phyloP scores from a whole-genome alignment of 2,329 filamentous ascomycete genomes.

The Nemania abortiva region DNA sequence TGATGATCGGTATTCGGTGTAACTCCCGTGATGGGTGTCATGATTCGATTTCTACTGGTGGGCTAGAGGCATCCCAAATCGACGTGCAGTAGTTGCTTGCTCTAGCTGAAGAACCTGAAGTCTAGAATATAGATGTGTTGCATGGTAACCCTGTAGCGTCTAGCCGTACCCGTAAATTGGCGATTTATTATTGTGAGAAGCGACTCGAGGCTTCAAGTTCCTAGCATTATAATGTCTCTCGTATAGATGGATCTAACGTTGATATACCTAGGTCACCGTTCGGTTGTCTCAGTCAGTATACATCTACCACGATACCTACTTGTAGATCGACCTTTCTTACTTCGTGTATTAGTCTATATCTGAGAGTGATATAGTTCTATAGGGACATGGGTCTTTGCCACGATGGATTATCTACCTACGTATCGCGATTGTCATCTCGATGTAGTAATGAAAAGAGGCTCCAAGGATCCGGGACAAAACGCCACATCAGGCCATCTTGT shows the following conservation, averaged over 20 bases:
- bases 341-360: slow-evolving; percentile 2
- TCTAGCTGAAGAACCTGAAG: slow-evolving; percentile 28
- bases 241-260: not conserved
- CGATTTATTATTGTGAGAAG: not conserved
- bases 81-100: slow-evolving; percentile 12
- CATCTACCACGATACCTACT: not conserved
- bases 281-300: not conserved
- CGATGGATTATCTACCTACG: slow-evolving; percentile 5
- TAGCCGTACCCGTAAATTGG: slow-evolving; percentile 12
- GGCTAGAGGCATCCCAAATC: slow-evolving; percentile 8
- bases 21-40: slow-evolving; percentile 13
- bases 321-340: not conserved
- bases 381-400: slow-evolving; percentile 11
- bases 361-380: slow-evolving; percentile 6
- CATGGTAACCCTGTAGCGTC: slow-evolving; percentile 31
- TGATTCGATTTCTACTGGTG: slow-evolving; percentile 20
- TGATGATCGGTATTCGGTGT: not conserved
- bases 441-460: slow-evolving; percentile 11
- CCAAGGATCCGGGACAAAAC: slow-evolving; percentile 38
- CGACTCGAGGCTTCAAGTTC: not conserved
- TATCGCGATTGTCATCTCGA: not conserved
- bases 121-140: slow-evolving; percentile 25
- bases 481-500: slow-evolving; percentile 48
- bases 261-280: slow-evolving; percentile 1
- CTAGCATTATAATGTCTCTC: not conserved